Conservation (phyloP, 1,284 basidiomycete genomes). For the Tilletia caries region DNA sequence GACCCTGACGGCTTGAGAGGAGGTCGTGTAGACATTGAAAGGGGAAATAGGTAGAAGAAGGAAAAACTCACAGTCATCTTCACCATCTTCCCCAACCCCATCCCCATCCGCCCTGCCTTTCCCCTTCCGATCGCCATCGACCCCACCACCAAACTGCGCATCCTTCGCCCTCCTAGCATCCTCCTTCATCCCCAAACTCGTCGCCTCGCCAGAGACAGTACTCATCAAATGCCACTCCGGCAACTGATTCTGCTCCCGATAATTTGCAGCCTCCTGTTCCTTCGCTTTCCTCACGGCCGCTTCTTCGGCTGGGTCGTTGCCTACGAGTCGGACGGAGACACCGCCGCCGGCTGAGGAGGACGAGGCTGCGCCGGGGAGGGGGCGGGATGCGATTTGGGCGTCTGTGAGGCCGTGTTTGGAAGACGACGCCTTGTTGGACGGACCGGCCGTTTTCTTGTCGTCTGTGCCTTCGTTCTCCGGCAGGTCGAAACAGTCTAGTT, state of each 20-base stretch:
- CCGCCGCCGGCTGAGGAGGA: constrained; percentile 21
- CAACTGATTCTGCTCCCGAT: constrained; percentile 76
- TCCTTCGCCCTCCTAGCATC: constrained; percentile 19
- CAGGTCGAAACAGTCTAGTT: constrained; percentile 15
- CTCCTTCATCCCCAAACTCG: constrained; percentile 66
- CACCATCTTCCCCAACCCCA: constrained; percentile 18
- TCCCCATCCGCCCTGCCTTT: constrained; percentile 24
- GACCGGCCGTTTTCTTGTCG: background rate
- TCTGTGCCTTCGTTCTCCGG: no score
- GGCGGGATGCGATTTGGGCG: constrained; percentile 15
- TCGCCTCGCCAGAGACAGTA: constrained; percentile 86
- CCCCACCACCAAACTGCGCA: constrained; percentile 21
- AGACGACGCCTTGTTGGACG: background rate
- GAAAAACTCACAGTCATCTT: constrained; percentile 37
- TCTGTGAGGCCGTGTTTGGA: constrained; percentile 12
- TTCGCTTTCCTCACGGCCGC: constrained; percentile 56
- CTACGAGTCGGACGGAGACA: constrained; percentile 46
- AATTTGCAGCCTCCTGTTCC: constrained; percentile 39
- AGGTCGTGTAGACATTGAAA: no score
- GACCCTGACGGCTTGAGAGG: no score
- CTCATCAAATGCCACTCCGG: constrained; percentile 91
- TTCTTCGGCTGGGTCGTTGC: constrained; percentile 38
- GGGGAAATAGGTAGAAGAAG: no score
- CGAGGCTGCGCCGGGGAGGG: constrained; percentile 25
- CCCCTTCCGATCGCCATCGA: constrained; percentile 27